These are phyloP conservation scores for Cyberlindnera xishuangbannaensis DNA, from an alignment of 805 yeast genomes.

Conservation along the genomic window DNA sequence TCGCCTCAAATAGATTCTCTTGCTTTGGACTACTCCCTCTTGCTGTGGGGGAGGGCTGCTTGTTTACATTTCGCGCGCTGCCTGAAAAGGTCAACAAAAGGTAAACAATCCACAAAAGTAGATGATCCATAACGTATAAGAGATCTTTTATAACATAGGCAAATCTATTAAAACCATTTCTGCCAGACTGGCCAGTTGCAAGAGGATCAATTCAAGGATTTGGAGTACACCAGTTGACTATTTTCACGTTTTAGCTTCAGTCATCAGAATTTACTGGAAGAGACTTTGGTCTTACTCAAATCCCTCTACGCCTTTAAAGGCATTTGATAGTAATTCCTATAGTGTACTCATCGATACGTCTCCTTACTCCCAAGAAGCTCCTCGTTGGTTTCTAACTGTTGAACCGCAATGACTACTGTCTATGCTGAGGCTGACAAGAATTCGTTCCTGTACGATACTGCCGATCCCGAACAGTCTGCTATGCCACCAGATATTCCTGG, in stretches of 20 bases:
- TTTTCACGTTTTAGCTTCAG: too few relatives aligned
- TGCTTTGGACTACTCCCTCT: too few relatives aligned
- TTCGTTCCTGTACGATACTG: slow-evolving; percentile 9
- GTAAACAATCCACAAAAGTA: background rate
- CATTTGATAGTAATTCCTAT: too few relatives aligned
- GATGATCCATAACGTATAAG: background rate
- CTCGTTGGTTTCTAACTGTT: background rate
- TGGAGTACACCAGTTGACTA: too few relatives aligned
- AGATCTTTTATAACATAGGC: background rate
- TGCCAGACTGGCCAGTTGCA: too few relatives aligned
- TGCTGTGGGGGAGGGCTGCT: too few relatives aligned
- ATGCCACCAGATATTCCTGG: slow-evolving; percentile 11
- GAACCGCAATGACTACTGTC: slow-evolving; percentile 1
- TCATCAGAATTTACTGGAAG: too few relatives aligned
- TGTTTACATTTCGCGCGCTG: background rate
- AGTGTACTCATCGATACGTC: too few relatives aligned
- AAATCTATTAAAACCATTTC: background rate
- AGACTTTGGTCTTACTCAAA: too few relatives aligned
- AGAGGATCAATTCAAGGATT: too few relatives aligned
- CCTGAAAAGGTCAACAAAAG: background rate
- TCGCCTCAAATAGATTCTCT: too few relatives aligned
- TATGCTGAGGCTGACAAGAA: slow-evolving; percentile 5
- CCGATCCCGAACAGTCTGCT: slow-evolving; percentile 3
- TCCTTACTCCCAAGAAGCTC: background rate
- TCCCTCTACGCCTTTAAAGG: too few relatives aligned